Base-by-base conservation (phyloP, 2,329 filamentous ascomycete species). In the Talaromyces sp. region DNA sequence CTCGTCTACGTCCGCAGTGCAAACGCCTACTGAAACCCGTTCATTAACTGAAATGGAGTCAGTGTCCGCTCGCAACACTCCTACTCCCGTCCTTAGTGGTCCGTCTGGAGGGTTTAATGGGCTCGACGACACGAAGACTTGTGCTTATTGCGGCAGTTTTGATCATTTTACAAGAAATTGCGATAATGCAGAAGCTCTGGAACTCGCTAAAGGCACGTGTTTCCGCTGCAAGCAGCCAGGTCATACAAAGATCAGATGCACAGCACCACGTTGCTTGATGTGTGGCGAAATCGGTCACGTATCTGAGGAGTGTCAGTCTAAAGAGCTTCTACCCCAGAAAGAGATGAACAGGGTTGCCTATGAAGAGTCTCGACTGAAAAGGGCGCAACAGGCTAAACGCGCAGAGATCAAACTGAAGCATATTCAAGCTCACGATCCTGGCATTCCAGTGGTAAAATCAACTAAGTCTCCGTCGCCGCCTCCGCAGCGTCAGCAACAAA, bases 221-320 rank as follows among this genome's bases (percentile, higher is more conserved):
- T 69, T 66, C 60, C 71, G 78, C 58, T 80, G 78, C 57, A 69
- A 72, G 17, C 60, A 64, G 22, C 53, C 67, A 22, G 73, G 73
- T 7, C 78, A 80, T 61, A 70, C 62, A 5, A 73, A 69, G 37
- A 57, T 59, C 9, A 57, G 65, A 54, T 80, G 78, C 61, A 67
- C 63, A n/a, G 70, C 68, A 22, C 68, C 72, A 50, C 72, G 77
- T 41, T 80, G 78, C 57, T 37, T 70, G 19, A 67, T 72, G 54
- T 80, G 78, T 61, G 77, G 78, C 19, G 65, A 70, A 53, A 66
- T 76, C 46, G 78, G 77, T 3, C 78, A 80, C 64, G 37, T 59
- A 25, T 60, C 69, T 19, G 61, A 61, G 33, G 61, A 57, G 9
- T 80, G 78, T 64, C 70, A 43, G 35, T 67, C 69, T 19, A 64